Evolutionary conservation across 306 rosid genomes (phyloP).

Genomic region (Canavalia gladiata): DNA sequence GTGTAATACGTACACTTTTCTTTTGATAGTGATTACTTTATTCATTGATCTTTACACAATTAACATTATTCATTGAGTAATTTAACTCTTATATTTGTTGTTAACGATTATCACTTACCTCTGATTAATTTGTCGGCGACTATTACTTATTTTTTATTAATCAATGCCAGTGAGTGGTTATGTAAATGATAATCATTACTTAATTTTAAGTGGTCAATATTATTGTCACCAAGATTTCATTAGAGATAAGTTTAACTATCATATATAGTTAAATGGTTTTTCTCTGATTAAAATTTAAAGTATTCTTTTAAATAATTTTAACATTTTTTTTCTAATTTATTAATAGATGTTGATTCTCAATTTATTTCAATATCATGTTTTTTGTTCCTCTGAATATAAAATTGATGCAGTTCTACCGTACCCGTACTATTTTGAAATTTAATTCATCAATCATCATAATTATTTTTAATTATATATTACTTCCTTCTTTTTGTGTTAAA

Average conservation of each 20-base stretch:
- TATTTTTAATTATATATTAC: not conserved
- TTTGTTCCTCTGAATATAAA: not conserved
- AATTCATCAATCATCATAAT: not conserved
- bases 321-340: not conserved
- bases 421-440: not conserved
- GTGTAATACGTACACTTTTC: not conserved
- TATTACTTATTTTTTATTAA: not conserved
- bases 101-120: not conserved
- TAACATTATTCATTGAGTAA: not conserved
- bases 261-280: not conserved
- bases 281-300: not conserved
- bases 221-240: not conserved
- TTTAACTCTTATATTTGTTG: not conserved
- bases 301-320: not conserved
- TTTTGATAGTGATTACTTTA: not conserved
- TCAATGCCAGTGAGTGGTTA: not conserved
- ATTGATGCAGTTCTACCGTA: too few relatives aligned
- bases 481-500: too few relatives aligned
- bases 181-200: not conserved
- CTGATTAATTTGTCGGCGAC: not conserved
- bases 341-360: not conserved
- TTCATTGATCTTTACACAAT: conserved; percentile 10
- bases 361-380: not conserved
- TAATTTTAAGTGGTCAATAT: conserved; percentile 5
- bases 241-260: not conserved